These are phyloP conservation scores for Aspergillus chevalieri DNA, from an alignment of 2,329 filamentous ascomycete genomes.

Conservation along the genomic window DNA sequence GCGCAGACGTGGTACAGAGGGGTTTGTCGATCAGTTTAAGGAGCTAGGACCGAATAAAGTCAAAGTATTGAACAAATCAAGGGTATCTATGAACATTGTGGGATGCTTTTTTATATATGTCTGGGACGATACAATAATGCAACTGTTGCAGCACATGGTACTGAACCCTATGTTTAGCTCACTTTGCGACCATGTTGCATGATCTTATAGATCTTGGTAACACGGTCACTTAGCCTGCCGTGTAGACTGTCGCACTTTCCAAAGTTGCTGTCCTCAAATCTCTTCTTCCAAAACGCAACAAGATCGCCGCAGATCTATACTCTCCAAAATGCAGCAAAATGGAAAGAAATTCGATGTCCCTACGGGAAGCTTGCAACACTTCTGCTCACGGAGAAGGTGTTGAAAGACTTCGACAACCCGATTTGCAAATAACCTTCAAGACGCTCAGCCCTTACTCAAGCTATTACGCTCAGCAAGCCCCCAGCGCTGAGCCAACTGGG, in stretches of 20 bases:
- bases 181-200: too few species aligned
- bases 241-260: background rate
- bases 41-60: background rate
- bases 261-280: background rate
- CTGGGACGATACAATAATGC: background rate
- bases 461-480: background rate
- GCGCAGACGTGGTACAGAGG: constrained; percentile 43
- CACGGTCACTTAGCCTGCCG: too few species aligned
- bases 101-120: background rate
- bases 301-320: too few species aligned
- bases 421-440: background rate
- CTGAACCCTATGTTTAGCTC: too few species aligned
- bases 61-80: background rate
- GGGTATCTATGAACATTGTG: background rate
- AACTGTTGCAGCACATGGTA: too few species aligned
- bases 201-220: too few species aligned
- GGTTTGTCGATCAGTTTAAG: constrained; percentile 21
- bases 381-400: background rate
- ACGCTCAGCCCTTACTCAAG: background rate
- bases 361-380: background rate
- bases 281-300: background rate
- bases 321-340: background rate
- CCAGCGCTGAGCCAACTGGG: background rate
- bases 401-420: background rate
- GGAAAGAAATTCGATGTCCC: background rate